phyloP scores from a whole-genome alignment of 768 basidiomycete species.

The Russula ochroleuca region DNA sequence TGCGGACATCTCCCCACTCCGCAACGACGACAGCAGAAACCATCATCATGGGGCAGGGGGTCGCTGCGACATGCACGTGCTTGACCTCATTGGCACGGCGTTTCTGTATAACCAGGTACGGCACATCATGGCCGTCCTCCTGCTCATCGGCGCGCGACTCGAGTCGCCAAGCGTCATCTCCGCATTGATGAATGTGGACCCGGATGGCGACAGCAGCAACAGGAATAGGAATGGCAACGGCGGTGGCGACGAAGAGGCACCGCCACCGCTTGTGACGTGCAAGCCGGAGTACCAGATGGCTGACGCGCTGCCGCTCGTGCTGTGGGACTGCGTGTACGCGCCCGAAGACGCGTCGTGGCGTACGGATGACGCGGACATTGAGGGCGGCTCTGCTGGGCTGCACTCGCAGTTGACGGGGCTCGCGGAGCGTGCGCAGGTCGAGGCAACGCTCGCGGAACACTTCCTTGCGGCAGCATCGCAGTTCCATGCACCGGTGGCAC shows the following conservation, averaged over 20 bases:
- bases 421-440: constrained; percentile 58
- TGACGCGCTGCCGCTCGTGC: constrained; percentile 81
- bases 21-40: not conserved
- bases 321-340: constrained; percentile 84
- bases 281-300: constrained; percentile 96
- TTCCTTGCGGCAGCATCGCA: constrained; percentile 55
- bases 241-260: constrained; percentile 25
- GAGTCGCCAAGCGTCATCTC: constrained; percentile 69
- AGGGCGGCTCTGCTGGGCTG: constrained; percentile 28
- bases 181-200: constrained; percentile 66
- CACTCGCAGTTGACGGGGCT: constrained; percentile 14
- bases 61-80: constrained; percentile 49
- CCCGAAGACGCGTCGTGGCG: constrained; percentile 70
- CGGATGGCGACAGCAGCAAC: constrained; percentile 37
- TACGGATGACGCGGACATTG: constrained; percentile 44
- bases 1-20: constrained; percentile 56
- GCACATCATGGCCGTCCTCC: constrained; percentile 88
- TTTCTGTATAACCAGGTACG: constrained; percentile 96
- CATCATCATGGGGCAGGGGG: constrained; percentile 17
- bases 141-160: constrained; percentile 79
- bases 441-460: constrained; percentile 57
- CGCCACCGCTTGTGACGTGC: constrained; percentile 50
- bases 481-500: constrained; percentile 45
- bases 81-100: constrained; percentile 82
- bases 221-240: constrained; percentile 30